A percentile compares a stretch with the other conserved stretches of the same genome.
Conservation (phyloP, 495 filamentous ascomycete species). For the Clavariopsis aquatica region DNA sequence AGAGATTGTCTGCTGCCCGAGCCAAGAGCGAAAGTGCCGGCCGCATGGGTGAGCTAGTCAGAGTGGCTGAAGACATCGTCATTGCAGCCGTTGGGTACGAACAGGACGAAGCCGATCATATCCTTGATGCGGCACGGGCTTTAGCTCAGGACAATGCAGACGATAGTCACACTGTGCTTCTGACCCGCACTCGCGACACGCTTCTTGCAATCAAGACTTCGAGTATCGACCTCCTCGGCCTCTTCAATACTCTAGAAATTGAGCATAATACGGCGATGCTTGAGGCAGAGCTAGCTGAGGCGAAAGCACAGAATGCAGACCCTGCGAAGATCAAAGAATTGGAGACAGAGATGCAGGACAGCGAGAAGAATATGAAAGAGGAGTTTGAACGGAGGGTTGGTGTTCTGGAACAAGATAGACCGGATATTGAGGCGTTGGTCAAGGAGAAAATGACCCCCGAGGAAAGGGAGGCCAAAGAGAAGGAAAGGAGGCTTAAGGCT, state of each 20-base stretch:
- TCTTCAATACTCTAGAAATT: slow-evolving; percentile 41
- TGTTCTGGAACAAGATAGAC: slow-evolving; percentile 34
- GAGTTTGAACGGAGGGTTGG: slow-evolving; percentile 41
- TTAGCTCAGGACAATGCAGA: slow-evolving; percentile 22
- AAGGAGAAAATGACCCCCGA: slow-evolving; percentile 29
- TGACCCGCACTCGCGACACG: slow-evolving; percentile 32
- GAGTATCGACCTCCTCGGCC: slow-evolving; percentile 39
- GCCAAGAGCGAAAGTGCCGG: slow-evolving; percentile 29
- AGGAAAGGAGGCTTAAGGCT: slow-evolving; percentile 26
- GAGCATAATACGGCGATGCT: slow-evolving; percentile 32
- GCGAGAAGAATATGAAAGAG: slow-evolving; percentile 32
- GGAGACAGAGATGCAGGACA: slow-evolving; percentile 32
- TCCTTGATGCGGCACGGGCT: slow-evolving; percentile 36
- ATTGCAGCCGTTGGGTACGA: slow-evolving; percentile 42
- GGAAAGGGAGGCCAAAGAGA: slow-evolving; percentile 23
- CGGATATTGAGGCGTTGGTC: slow-evolving; percentile 27
- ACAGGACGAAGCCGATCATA: slow-evolving; percentile 38
- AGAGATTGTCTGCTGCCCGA: slow-evolving; percentile 34
- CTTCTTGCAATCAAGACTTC: slow-evolving; percentile 32
- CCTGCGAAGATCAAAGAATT: slow-evolving; percentile 32
- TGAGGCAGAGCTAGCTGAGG: slow-evolving; percentile 39
- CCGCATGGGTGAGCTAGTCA: slow-evolving; percentile 37
- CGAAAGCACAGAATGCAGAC: slow-evolving; percentile 28
- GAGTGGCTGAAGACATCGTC: slow-evolving; percentile 41
- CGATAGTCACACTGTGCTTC: slow-evolving; percentile 28